Percentiles rank a stretch among this genome's conserved stretches.
Evolutionary conservation across 306 rosid species (phyloP).

Genomic region (Pyrus bretschneideri): DNA sequence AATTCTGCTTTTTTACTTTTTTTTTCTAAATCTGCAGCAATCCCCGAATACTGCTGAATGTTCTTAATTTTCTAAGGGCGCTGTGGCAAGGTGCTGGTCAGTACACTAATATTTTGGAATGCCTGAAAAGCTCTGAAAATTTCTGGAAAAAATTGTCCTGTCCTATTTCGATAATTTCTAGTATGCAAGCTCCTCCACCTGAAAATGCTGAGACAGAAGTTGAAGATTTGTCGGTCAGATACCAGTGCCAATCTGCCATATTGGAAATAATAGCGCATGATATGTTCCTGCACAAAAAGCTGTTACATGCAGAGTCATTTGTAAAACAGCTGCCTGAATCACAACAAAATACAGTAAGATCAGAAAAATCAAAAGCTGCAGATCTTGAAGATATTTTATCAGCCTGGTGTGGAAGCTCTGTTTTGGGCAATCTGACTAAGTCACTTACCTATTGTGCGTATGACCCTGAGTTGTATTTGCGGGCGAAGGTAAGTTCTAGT

Average conservation of each 20-base stretch:
- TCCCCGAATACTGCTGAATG: conserved; percentile 52
- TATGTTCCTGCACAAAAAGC: conserved; percentile 71
- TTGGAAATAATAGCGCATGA: conserved; percentile 69
- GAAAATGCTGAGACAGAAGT: conserved; percentile 43
- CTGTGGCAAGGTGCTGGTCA: conserved; percentile 85
- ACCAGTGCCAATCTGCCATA: conserved; percentile 63
- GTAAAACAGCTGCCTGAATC: conserved; percentile 48
- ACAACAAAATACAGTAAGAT: conserved; percentile 25
- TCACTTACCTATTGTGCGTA: conserved; percentile 41
- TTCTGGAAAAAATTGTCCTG: conserved; percentile 58
- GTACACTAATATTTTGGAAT: conserved; percentile 49
- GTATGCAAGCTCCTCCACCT: conserved; percentile 28
- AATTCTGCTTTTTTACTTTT: neutral
- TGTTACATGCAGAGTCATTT: conserved; percentile 58
- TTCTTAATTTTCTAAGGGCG: conserved; percentile 66
- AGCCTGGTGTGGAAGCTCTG: conserved; percentile 52
- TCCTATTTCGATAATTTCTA: conserved; percentile 30
- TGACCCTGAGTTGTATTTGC: conserved; percentile 37
- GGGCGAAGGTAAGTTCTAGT: conserved; percentile 56
- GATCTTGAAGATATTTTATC: conserved; percentile 45
- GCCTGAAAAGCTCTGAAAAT: conserved; percentile 44
- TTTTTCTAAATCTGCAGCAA: conserved; percentile 48
- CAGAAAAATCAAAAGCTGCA: conserved; percentile 38
- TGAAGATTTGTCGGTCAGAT: conserved; percentile 43
- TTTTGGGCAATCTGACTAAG: conserved; percentile 59